Evolutionary conservation across 139 green algal genomes (phyloP).

Genomic region (Zygnema cylindricum): DNA sequence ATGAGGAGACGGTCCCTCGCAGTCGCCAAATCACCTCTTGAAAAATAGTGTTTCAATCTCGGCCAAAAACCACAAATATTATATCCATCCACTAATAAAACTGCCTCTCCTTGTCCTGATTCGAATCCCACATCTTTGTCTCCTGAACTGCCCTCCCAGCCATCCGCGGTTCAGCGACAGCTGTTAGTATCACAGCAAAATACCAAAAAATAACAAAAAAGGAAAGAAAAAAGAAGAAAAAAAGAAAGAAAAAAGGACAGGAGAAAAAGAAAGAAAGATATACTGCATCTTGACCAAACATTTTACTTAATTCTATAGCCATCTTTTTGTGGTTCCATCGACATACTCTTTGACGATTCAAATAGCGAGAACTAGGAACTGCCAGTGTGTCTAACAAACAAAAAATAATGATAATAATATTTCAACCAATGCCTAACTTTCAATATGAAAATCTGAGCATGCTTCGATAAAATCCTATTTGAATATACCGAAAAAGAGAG

Average conservation of each 20-base stretch:
- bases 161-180: background rate
- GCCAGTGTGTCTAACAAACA: too few species aligned
- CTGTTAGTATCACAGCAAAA: background rate
- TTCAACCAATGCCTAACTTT: too few species aligned
- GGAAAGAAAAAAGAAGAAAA: background rate
- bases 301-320: too few species aligned
- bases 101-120: background rate
- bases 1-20: background rate
- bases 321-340: too few species aligned
- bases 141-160: background rate
- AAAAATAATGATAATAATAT: too few species aligned
- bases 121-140: background rate
- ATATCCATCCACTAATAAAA: conserved; percentile 36
- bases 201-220: background rate
- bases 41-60: conserved; percentile 34
- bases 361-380: too few species aligned
- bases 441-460: background rate
- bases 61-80: conserved; percentile 41
- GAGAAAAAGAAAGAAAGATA: background rate
- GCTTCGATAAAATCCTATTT: background rate
- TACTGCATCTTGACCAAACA: background rate
- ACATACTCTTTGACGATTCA: too few species aligned
- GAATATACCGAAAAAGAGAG: too few species aligned
- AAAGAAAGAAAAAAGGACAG: background rate
- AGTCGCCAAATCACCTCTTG: conserved; percentile 16